These are phyloP conservation scores for Euphrasia confusa DNA, from an alignment of 257 asterid genomes.

Conservation along the genomic window DNA sequence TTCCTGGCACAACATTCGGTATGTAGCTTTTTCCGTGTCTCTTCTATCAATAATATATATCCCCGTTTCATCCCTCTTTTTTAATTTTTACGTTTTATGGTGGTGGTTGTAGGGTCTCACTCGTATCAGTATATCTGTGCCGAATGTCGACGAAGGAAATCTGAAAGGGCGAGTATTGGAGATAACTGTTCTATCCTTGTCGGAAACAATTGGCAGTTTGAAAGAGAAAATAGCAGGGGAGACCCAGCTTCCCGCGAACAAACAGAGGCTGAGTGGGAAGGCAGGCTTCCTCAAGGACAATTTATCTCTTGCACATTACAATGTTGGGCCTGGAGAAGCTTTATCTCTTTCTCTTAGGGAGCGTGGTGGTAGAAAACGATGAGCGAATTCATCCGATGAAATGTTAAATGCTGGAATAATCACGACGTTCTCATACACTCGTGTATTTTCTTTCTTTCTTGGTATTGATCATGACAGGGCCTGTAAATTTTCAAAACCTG, in stretches of 20 bases:
- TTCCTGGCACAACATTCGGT: slow-evolving; percentile 75
- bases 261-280: slow-evolving; percentile 94
- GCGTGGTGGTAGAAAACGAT: slow-evolving; percentile 99
- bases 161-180: slow-evolving; percentile 83
- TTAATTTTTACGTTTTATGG: slow-evolving; percentile 2
- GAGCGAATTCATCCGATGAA: no score
- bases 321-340: slow-evolving; percentile 64
- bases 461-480: no score
- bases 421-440: no score
- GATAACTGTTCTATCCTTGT: slow-evolving; percentile 63
- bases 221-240: slow-evolving; percentile 96
- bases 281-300: slow-evolving; percentile 98
- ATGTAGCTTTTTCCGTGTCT: slow-evolving; percentile 21
- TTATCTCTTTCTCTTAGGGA: slow-evolving; percentile 85
- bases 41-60: neutral
- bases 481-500: no score
- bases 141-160: slow-evolving; percentile 85
- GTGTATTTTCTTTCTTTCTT: no score
- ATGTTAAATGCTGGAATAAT: no score
- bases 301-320: slow-evolving; percentile 88
- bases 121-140: slow-evolving; percentile 64
- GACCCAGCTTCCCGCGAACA: slow-evolving; percentile 88
- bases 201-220: slow-evolving; percentile 78
- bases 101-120: slow-evolving; percentile 70
- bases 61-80: neutral